Percentiles rank a stretch among this genome's conserved stretches.
These are phyloP conservation scores for Alternaria sp. DNA, from an alignment of 2,329 filamentous ascomycete genomes.

Conservation along the genomic window DNA sequence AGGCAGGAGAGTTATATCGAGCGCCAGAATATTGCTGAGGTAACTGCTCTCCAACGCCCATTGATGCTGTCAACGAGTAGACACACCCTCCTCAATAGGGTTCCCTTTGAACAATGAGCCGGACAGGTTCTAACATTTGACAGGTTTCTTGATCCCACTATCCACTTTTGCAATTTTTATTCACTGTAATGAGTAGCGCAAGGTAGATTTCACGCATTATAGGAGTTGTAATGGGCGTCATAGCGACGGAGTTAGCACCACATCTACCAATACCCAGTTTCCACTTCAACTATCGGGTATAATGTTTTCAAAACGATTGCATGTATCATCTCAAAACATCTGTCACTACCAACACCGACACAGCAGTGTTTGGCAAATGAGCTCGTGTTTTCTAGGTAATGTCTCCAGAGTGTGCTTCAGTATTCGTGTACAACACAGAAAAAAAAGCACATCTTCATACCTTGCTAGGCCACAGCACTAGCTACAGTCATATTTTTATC, in stretches of 20 bases:
- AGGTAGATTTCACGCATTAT: not conserved
- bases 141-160: slow-evolving; percentile 21
- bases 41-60: slow-evolving; percentile 21
- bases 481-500: too few species aligned
- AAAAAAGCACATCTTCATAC: too few species aligned
- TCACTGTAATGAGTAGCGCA: not conserved
- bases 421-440: too few species aligned
- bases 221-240: slow-evolving; percentile 8
- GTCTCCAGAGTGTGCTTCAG: too few species aligned
- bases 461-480: too few species aligned
- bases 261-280: not conserved
- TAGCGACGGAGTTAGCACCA: slow-evolving; percentile 8
- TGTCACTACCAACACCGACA: not conserved
- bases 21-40: slow-evolving; percentile 60
- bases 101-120: not conserved
- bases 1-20: slow-evolving; percentile 89
- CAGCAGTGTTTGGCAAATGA: not conserved
- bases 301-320: not conserved
- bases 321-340: not conserved
- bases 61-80: not conserved
- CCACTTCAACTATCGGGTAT: not conserved
- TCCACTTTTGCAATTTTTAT: not conserved
- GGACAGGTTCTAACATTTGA: slow-evolving; percentile 13
- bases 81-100: not conserved
- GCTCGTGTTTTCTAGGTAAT: too few species aligned